phyloP scores from a whole-genome alignment of 768 basidiomycete genomes.

The Collybia sp. region DNA sequence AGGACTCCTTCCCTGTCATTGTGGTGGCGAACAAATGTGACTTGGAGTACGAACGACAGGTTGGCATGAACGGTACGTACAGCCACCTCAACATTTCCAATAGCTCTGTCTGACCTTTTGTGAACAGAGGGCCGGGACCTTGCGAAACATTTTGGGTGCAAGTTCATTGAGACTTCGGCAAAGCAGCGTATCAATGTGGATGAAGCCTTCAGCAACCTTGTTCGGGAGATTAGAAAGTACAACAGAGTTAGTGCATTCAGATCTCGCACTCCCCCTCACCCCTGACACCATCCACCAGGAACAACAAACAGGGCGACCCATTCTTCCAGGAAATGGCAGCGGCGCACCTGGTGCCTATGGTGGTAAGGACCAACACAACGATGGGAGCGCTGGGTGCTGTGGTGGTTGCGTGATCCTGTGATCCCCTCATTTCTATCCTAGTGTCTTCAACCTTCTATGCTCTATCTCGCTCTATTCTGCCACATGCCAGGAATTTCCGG shows the following conservation, averaged over 20 bases:
- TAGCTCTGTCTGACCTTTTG: background rate
- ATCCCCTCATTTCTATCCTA: constrained; percentile 9
- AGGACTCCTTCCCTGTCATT: constrained; percentile 92
- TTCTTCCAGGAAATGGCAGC: constrained; percentile 38
- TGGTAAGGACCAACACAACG: constrained; percentile 42
- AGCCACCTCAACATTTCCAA: background rate
- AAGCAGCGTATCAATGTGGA: constrained; percentile 97
- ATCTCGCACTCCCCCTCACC: too few species aligned
- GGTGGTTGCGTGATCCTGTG: constrained; percentile 61
- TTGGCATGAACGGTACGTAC: constrained; percentile 82
- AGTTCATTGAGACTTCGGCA: constrained; percentile 94
- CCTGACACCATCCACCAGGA: constrained; percentile 37
- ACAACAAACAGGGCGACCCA: constrained; percentile 73
- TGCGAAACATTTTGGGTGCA: constrained; percentile 91
- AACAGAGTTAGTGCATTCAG: constrained; percentile 63
- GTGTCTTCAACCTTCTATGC: constrained; percentile 8
- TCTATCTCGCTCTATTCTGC: constrained; percentile 1
- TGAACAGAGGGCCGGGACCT: constrained; percentile 90
- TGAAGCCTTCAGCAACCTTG: constrained; percentile 90
- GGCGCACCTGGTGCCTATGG: constrained; percentile 46
- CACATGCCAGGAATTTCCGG: constrained; percentile 1
- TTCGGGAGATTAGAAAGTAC: constrained; percentile 89
- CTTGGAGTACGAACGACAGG: constrained; percentile 92
- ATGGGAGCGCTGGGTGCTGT: constrained; percentile 61
- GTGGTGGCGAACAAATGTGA: constrained; percentile 99